These are phyloP conservation scores for Lactarius pseudohatsudake DNA, from an alignment of 768 basidiomycete genomes.

Conservation along the genomic window DNA sequence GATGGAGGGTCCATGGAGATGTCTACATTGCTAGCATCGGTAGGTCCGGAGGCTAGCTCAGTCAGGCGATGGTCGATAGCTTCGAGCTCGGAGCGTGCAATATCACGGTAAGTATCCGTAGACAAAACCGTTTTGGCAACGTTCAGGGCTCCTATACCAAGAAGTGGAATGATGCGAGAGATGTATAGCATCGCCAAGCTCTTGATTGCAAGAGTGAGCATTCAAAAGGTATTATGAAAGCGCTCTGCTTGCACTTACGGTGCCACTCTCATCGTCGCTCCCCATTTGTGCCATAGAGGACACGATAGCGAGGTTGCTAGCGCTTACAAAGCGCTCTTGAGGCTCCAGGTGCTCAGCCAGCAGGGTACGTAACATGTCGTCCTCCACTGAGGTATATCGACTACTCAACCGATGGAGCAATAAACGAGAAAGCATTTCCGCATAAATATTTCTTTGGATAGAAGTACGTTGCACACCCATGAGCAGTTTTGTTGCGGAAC, in stretches of 20 bases:
- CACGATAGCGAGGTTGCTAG: constrained; percentile 22
- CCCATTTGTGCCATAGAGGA: constrained; percentile 13
- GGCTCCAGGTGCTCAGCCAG: constrained; percentile 4
- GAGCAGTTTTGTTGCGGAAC: constrained; percentile 30
- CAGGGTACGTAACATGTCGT: constrained; percentile 15
- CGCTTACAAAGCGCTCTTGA: constrained; percentile 10
- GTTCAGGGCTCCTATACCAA: constrained; percentile 33
- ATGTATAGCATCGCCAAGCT: constrained; percentile 36
- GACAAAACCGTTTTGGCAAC: constrained; percentile 27
- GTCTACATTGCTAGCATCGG: neutral
- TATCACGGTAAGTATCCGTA: constrained; percentile 7
- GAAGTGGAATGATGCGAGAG: constrained; percentile 33
- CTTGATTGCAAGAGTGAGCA: constrained; percentile 26
- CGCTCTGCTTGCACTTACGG: constrained; percentile 20
- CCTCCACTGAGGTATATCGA: constrained; percentile 12
- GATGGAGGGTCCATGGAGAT: neutral
- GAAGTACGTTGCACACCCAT: constrained; percentile 23
- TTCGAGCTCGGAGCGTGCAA: constrained; percentile 14
- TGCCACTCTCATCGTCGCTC: constrained; percentile 18
- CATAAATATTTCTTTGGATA: constrained; percentile 4
- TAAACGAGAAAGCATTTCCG: constrained; percentile 26
- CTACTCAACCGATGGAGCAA: constrained; percentile 21
- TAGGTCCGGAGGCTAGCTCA: constrained; percentile 14
- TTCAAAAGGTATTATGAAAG: neutral
- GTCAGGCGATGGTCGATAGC: constrained; percentile 18